phyloP scores from a whole-genome alignment of 352 stramenopile species.

The Pseudoperonospora humuli region DNA sequence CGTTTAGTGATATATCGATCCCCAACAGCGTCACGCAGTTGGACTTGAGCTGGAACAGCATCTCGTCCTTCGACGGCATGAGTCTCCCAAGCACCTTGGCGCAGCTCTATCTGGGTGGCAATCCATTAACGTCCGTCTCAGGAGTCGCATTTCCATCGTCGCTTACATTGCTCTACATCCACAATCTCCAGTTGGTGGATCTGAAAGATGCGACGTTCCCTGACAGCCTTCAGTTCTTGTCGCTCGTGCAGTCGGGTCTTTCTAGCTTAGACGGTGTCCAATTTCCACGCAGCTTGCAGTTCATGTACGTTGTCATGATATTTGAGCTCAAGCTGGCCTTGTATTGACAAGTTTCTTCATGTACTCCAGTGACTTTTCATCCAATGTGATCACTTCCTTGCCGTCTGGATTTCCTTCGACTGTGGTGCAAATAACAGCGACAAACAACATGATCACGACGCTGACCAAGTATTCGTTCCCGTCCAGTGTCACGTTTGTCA shows the following conservation, averaged over 20 bases:
- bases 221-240: conserved; percentile 35
- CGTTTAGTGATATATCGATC: conserved; percentile 34
- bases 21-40: conserved; percentile 32
- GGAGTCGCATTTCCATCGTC: conserved; percentile 35
- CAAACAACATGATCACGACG: conserved; percentile 37
- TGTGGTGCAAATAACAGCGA: conserved; percentile 32
- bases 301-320: conserved; percentile 32
- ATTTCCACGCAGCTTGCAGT: conserved; percentile 40
- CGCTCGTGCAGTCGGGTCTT: conserved; percentile 35
- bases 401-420: conserved; percentile 22
- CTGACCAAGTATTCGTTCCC: conserved; percentile 50
- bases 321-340: not conserved
- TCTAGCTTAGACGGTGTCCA: conserved; percentile 31
- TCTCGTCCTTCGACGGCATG: conserved; percentile 56
- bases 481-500: conserved; percentile 34
- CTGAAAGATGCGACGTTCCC: conserved; percentile 40
- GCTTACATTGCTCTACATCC: conserved; percentile 58
- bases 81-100: conserved; percentile 37
- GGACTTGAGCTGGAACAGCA: conserved; percentile 62
- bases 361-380: conserved; percentile 35
- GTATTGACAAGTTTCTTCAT: not conserved
- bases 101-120: conserved; percentile 56
- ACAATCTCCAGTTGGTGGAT: conserved; percentile 45
- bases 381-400: conserved; percentile 34
- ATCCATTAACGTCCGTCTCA: conserved; percentile 54